Base-by-base conservation (phyloP, 805 yeast genomes). In the Candida quercuum region DNA sequence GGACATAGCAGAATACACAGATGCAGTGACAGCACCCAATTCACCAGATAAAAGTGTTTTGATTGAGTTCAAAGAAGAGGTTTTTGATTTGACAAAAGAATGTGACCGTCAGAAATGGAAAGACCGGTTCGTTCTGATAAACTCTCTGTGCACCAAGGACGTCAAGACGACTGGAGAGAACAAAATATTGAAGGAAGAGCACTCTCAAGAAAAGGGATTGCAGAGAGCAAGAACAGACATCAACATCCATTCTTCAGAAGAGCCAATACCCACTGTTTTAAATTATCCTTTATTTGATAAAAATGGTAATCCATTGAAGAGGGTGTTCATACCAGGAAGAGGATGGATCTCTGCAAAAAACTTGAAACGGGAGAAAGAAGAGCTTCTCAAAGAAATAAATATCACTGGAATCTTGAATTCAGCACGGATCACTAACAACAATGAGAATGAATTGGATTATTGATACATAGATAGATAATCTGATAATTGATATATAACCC, bases 241-340 rank as follows among this genome's bases (percentile, higher is more conserved):
- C 24, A 50, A 52, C 37, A 44, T 47, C 8, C 49, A 48, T 32
- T 42, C 49, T 25, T 45, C 51, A 13, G 19, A 32, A 2, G 27
- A 30, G 9, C 56, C 56, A 3, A 47, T 45, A 3, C 56, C 58
- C 5, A 47, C 57, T 2, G 52, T 47, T 0, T 38, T 51, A 20
- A 25, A 44, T 16, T 45, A 41, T 33, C 54, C 57, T 11, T 48
- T 40, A 14, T 23, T 25, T 15, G 72, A 67, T 42, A 54, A 51
- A 27, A 53, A 61, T 30, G 74, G 74, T 1, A 63, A 60, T 30
- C 64, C 61, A 6, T 65, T 63, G 35, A 59, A 70, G 33, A 48
- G 81, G 24, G 49, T 72, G 3, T 71, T 66, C 41, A 59, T 74
- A 23, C 77, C 75, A 1, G 68, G 67, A 10, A 51, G 67, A 29